Base-by-base conservation (phyloP, 345 rosid genomes). In the Syzygium aromaticum region DNA sequence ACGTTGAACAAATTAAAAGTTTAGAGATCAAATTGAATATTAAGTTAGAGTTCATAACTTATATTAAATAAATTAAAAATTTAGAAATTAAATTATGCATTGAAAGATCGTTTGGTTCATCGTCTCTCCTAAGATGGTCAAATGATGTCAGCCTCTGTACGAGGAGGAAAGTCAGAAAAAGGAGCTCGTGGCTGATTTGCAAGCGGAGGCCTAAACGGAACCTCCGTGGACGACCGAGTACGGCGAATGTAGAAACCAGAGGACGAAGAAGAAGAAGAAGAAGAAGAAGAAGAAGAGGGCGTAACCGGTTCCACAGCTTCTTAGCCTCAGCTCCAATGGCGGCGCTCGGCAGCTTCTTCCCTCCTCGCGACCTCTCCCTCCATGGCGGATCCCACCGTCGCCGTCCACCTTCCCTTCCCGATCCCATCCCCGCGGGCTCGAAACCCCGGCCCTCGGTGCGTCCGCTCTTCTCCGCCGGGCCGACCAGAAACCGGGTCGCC, bases 401-500 rank as follows among this genome's bases (percentile, higher is more conserved):
- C 59, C 86, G 86, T 64, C 78, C 15, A 52, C 16, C 82, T 73
- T 73, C 82, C 82, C 2, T 10, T 10, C 4, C 40, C 49, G 21
- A 5, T 38, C 82, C 27, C 82, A 11, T 38, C 82, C 49, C 82
- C 80, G 27, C 27, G 4, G 46, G 49, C 7, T 22, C 80, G 10
- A 73, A 8, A 21, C 2, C 49, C 82, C 49, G 82, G 82, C 82
- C 82, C 49, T 73, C 82, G 49, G 38, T 3, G 49, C 49, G 40
- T 73, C 38, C 82, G 13, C 38, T 40, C 82, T 38, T 73, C 82
- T 40, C 82, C 87, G n/a, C 67, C 51, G 23, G 53, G 67, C 53
- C 64, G 33, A 91, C 84, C 46, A 89, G 90, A 59, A 92, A 84
- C 17, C 91, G 93, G 94, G 90, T 89, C 52, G 88, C 88, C 59